Conservation (phyloP, 2,329 filamentous ascomycete species). For the Monosporascus sp. region DNA sequence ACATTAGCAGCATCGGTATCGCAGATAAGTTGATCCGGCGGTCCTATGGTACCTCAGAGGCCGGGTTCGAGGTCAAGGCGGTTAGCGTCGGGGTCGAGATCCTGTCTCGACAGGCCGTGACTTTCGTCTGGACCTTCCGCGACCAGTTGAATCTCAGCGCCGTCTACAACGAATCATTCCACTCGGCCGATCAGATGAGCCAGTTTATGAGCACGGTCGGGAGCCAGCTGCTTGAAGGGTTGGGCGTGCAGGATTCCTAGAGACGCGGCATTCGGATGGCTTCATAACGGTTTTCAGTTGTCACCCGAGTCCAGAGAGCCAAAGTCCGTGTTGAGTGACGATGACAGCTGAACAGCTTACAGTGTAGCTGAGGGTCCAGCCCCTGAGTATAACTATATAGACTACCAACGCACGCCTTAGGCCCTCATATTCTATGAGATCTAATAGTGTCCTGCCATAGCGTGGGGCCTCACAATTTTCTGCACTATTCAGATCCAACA, state of each 20-base stretch:
- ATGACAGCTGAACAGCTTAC: constrained; percentile 4
- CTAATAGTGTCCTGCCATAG: too few relatives aligned
- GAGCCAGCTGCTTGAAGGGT: constrained; percentile 8
- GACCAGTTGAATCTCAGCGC: constrained; percentile 25
- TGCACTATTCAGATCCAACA: too few relatives aligned
- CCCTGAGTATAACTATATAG: too few relatives aligned
- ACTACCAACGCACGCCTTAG: too few relatives aligned
- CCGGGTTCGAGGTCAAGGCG: constrained; percentile 19
- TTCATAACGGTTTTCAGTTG: neutral
- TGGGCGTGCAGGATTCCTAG: constrained; percentile 6
- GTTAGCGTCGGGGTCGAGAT: constrained; percentile 27
- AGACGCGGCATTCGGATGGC: neutral
- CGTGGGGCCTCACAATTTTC: too few relatives aligned
- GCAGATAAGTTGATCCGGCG: constrained; percentile 20
- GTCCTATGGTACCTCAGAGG: constrained; percentile 16
- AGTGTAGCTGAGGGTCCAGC: constrained; percentile 25
- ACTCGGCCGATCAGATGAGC: constrained; percentile 19
- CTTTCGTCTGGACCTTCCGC: constrained; percentile 28
- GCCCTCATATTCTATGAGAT: too few relatives aligned
- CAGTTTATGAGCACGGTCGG: constrained; percentile 21
- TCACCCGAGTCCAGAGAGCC: neutral
- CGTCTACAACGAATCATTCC: constrained; percentile 29
- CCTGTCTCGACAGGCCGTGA: constrained; percentile 22
- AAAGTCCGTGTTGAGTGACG: neutral
- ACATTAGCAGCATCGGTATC: constrained; percentile 22